phyloP scores from a whole-genome alignment of 2,329 filamentous ascomycete genomes.

The Mycosphaerella arachidis region DNA sequence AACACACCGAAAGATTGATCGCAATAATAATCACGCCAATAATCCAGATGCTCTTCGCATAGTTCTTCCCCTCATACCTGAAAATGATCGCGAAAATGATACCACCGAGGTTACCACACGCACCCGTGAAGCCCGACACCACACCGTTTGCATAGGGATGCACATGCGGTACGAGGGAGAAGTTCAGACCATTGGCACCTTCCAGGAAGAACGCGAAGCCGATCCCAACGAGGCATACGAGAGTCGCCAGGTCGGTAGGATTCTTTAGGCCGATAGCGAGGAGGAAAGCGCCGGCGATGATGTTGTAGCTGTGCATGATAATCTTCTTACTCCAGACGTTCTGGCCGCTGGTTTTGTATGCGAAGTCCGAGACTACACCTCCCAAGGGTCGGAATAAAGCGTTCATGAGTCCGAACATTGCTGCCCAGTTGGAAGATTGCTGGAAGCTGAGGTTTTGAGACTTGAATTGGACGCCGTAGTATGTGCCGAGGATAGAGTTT shows the following conservation, averaged over 20 bases:
- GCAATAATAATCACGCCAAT: conserved; percentile 71
- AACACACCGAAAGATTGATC: conserved; percentile 62
- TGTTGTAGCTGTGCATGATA: conserved; percentile 53
- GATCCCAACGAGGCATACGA: conserved; percentile 73
- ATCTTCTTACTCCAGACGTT: conserved; percentile 62
- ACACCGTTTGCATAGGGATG: conserved; percentile 77
- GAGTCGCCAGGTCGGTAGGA: conserved; percentile 56
- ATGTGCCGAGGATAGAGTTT: conserved; percentile 57
- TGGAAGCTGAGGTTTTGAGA: conserved; percentile 47
- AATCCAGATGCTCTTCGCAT: conserved; percentile 65
- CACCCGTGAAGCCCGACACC: conserved; percentile 74
- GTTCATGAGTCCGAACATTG: conserved; percentile 74
- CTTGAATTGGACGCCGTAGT: conserved; percentile 54
- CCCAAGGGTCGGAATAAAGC: conserved; percentile 62
- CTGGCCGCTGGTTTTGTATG: conserved; percentile 47
- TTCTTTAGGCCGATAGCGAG: conserved; percentile 62
- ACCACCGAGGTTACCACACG: conserved; percentile 77
- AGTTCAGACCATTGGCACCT: conserved; percentile 81
- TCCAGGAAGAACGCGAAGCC: conserved; percentile 78
- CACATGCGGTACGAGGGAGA: conserved; percentile 80
- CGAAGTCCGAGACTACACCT: conserved; percentile 55
- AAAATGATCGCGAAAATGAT: conserved; percentile 81
- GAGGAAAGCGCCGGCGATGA: conserved; percentile 56
- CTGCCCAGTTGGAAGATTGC: conserved; percentile 56
- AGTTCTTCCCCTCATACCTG: conserved; percentile 50